Evolutionary conservation across 306 rosid species (phyloP).

Genomic region (Hippophae gyantsensis): DNA sequence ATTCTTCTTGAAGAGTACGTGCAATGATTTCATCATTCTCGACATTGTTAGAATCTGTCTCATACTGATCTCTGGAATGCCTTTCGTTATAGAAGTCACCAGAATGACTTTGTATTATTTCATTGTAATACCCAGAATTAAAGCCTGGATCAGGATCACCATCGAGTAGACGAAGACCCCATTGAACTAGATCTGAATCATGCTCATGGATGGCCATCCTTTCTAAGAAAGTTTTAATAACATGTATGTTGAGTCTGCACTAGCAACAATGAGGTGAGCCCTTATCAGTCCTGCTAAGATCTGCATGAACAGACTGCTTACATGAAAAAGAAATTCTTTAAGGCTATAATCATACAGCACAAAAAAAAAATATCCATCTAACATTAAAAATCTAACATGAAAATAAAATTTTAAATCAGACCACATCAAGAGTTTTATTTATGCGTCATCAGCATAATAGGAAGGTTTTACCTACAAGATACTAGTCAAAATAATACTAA

Average conservation of each 20-base stretch:
- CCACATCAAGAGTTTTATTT: too few species aligned
- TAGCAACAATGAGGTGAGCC: slow-evolving; percentile 6
- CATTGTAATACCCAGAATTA: slow-evolving; percentile 41
- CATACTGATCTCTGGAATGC: slow-evolving; percentile 39
- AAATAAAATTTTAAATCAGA: too few species aligned
- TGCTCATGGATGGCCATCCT: slow-evolving; percentile 53
- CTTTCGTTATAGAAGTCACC: slow-evolving; percentile 32
- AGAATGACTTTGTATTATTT: slow-evolving; percentile 27
- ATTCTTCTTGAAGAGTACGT: slow-evolving; percentile 67
- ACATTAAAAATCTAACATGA: neutral
- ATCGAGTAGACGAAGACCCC: slow-evolving; percentile 54
- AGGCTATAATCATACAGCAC: neutral
- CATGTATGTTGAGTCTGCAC: slow-evolving; percentile 3
- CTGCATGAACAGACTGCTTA: slow-evolving; percentile 18
- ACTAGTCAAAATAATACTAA: too few species aligned
- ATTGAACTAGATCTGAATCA: slow-evolving; percentile 48
- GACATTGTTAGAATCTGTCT: slow-evolving; percentile 34
- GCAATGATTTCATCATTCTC: slow-evolving; percentile 83
- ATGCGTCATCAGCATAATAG: too few species aligned
- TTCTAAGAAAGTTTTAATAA: slow-evolving; percentile 3
- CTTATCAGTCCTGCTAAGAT: slow-evolving; percentile 8
- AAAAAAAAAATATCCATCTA: neutral
- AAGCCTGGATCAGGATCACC: slow-evolving; percentile 45
- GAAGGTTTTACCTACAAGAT: too few species aligned
- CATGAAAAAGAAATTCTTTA: neutral